Evolutionary conservation across 2,329 filamentous ascomycete species (phyloP), one percentile per base, ranked within the genome.

Genomic region (Epichloe gansuensis): DNA sequence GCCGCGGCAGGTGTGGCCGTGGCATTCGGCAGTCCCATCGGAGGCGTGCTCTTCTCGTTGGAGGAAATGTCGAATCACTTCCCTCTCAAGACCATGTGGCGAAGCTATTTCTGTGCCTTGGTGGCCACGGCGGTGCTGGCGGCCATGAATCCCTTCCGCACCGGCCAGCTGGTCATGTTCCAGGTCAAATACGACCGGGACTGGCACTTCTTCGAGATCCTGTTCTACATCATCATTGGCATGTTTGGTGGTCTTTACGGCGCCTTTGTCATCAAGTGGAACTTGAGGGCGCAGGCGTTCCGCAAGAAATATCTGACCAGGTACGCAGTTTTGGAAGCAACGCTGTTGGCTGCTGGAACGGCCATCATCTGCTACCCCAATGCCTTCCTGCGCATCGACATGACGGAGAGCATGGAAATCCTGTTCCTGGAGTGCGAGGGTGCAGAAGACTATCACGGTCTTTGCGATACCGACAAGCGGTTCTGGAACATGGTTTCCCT

Each of bases 341-440:
- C 89, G 1, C 69, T 95, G 15, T 72, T 98, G 42, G 91, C 93
- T 1, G 80, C 83, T 0, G 78, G 82, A 7, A 98, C 93, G 4
- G 93, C 91, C 9, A 76, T 97, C 25, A 76, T 98, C n/a, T 96
- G 91, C 68, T 98, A 95, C 63, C 93, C 91, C 1, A 98, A 98
- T 61, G 90, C 87, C 67, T 97, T 98, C 59, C 67, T 98, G 53
- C 79, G 88, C 52, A 96, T 97, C 61, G 94, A 98, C 69, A 97
- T 98, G 93, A 96, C 93, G 0, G 91, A 97, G 72, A 95, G 90
- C 72, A 97, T 98, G 93, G 91, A 97, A 66, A 95, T 96, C 57
- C 72, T 98, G 11, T 98, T 98, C 67, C 78, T 87, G 13, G 93
- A 98, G 65, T 98, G 93, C 61, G 88, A 95, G 63, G 89, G 86